Percentiles rank a stretch among this genome's conserved stretches.
These are phyloP conservation scores for Plenodomus lindquistii DNA, from an alignment of 2,329 filamentous ascomycete genomes.

Conservation along the genomic window DNA sequence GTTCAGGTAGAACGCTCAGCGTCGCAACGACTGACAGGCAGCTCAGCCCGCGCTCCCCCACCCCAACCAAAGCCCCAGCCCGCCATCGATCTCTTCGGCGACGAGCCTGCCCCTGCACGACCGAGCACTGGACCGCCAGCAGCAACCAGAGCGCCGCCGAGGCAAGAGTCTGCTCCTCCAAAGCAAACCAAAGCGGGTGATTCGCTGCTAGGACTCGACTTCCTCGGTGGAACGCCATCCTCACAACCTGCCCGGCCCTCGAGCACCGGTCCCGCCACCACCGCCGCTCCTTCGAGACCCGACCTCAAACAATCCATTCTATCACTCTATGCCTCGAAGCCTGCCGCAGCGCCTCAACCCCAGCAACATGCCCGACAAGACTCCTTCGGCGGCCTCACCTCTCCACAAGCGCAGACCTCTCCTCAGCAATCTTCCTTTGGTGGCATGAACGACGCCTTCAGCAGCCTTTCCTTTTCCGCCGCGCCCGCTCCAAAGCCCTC, in stretches of 20 bases:
- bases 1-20: slow-evolving; percentile 67
- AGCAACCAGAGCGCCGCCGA: slow-evolving; percentile 59
- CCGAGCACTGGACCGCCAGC: slow-evolving; percentile 72
- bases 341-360: slow-evolving; percentile 61
- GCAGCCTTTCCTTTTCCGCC: slow-evolving; percentile 64
- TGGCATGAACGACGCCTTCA: slow-evolving; percentile 81
- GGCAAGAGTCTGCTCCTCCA: slow-evolving; percentile 64
- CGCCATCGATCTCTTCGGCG: slow-evolving; percentile 78
- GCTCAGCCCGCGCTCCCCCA: slow-evolving; percentile 31
- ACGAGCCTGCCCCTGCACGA: slow-evolving; percentile 68
- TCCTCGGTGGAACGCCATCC: slow-evolving; percentile 74
- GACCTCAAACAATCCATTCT: slow-evolving; percentile 97
- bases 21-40: slow-evolving; percentile 54
- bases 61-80: slow-evolving; percentile 45
- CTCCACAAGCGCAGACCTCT: slow-evolving; percentile 43
- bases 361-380: slow-evolving; percentile 59
- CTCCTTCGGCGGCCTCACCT: slow-evolving; percentile 53
- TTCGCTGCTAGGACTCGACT: slow-evolving; percentile 89
- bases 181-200: slow-evolving; percentile 74
- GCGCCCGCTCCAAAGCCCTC: slow-evolving; percentile 59
- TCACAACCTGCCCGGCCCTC: slow-evolving; percentile 75
- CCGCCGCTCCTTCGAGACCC: slow-evolving; percentile 72
- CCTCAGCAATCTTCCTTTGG: slow-evolving; percentile 56
- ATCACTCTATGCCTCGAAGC: slow-evolving; percentile 87
- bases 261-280: slow-evolving; percentile 70